Evolutionary conservation across 78 protist species (phyloP).

Genomic region (Protostelium mycophagum): DNA sequence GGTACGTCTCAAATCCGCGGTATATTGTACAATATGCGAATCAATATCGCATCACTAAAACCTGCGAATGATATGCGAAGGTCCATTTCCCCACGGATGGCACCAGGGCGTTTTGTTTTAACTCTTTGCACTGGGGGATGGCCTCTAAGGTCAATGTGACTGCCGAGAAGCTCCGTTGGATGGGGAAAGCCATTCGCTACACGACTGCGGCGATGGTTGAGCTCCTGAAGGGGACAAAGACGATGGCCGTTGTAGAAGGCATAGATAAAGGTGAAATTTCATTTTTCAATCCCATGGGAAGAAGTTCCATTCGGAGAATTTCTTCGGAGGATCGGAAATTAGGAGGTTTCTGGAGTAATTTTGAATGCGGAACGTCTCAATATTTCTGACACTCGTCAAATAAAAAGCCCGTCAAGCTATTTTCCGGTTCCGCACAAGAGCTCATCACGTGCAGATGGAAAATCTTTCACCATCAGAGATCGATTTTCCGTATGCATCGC

Average conservation of each 20-base stretch:
- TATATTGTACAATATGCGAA: too few relatives aligned
- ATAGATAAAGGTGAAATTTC: constrained; percentile 18
- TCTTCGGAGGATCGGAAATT: too few relatives aligned
- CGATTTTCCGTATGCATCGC: constrained; percentile 54
- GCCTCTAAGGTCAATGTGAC: constrained; percentile 54
- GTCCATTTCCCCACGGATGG: neutral
- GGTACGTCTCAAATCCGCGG: too few relatives aligned
- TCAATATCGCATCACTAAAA: too few relatives aligned
- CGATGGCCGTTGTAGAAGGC: constrained; percentile 48
- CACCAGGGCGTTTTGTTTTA: constrained; percentile 24
- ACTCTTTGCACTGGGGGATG: constrained; percentile 61
- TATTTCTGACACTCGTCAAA: too few relatives aligned
- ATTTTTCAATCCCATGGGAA: neutral
- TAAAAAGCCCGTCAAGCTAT: too few relatives aligned
- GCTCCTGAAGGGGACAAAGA: constrained; percentile 46
- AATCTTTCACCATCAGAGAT: constrained; percentile 8
- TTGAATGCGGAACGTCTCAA: too few relatives aligned
- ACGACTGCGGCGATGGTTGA: constrained; percentile 57
- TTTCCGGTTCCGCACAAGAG: too few relatives aligned
- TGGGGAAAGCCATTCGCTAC: constrained; percentile 63
- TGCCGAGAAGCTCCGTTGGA: constrained; percentile 64
- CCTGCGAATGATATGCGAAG: too few relatives aligned
- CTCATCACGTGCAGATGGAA: too few relatives aligned
- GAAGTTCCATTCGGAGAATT: too few relatives aligned
- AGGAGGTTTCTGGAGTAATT: too few relatives aligned